Evolutionary conservation across 139 green algal genomes (phyloP).

Genomic region (Marvania coccoides): DNA sequence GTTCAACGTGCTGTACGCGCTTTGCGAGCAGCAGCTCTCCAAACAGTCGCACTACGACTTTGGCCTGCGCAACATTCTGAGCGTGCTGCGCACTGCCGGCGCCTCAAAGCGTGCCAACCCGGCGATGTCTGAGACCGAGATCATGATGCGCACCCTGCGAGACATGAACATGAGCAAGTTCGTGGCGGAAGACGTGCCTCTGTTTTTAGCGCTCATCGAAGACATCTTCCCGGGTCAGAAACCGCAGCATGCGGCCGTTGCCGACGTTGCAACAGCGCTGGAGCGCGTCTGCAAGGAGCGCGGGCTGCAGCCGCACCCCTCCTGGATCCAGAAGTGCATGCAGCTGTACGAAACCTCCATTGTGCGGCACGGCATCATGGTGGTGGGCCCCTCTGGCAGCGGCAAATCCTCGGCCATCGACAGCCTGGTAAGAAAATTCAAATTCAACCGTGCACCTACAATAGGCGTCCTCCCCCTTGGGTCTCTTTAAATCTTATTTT

Average conservation of each 20-base stretch:
- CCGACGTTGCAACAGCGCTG: slow-evolving; percentile 65
- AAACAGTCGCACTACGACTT: slow-evolving; percentile 98
- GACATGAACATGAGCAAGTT: slow-evolving; percentile 99
- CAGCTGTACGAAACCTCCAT: slow-evolving; percentile 93
- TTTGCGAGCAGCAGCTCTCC: slow-evolving; percentile 96
- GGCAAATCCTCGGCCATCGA: slow-evolving; percentile 87
- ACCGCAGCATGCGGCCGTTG: slow-evolving; percentile 63
- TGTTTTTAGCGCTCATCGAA: slow-evolving; percentile 91
- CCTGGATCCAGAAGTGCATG: slow-evolving; percentile 92
- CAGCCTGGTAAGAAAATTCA: no score
- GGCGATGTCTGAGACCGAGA: slow-evolving; percentile 50
- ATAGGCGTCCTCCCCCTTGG: no score
- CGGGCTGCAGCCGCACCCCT: slow-evolving; percentile 67
- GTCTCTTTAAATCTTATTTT: no score
- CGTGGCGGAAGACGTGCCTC: slow-evolving; percentile 90
- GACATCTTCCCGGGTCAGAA: slow-evolving; percentile 88
- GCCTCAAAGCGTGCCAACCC: slow-evolving; percentile 80
- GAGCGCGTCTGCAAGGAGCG: slow-evolving; percentile 46
- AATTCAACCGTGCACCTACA: no score
- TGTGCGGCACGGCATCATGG: slow-evolving; percentile 90
- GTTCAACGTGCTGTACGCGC: slow-evolving; percentile 91
- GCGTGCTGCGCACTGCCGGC: slow-evolving; percentile 78
- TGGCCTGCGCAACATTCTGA: slow-evolving; percentile 93
- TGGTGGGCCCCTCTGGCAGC: slow-evolving; percentile 78
- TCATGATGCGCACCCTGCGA: slow-evolving; percentile 79